phyloP scores from a whole-genome alignment of 352 stramenopile genomes.

The Pythium diclinum region DNA sequence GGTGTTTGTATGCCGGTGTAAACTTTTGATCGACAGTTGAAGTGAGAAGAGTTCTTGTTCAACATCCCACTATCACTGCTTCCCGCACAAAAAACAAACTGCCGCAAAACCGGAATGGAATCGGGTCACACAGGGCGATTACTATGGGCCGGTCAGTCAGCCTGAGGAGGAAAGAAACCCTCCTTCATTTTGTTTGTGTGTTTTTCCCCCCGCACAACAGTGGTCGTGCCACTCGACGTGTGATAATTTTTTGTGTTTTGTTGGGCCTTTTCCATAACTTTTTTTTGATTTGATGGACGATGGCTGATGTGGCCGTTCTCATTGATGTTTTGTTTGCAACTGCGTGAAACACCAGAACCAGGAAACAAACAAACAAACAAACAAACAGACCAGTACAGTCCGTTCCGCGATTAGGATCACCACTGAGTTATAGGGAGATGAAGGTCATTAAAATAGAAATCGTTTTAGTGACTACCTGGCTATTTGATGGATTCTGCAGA shows the following conservation, averaged over 20 bases:
- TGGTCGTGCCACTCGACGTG: no score
- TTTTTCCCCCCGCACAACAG: no score
- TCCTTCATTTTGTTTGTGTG: no score
- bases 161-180: no score
- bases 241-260: no score
- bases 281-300: neutral
- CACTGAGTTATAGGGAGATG: neutral
- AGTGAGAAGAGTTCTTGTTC: conserved; percentile 1
- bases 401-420: neutral
- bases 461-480: neutral
- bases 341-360: neutral
- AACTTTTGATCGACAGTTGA: conserved; percentile 1
- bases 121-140: neutral
- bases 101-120: neutral
- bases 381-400: neutral
- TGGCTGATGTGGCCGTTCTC: neutral
- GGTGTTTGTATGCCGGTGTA: neutral
- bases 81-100: conserved; percentile 5
- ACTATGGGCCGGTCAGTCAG: neutral
- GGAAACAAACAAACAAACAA: no score
- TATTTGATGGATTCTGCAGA: no score
- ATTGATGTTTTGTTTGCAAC: neutral
- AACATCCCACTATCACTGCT: conserved; percentile 6
- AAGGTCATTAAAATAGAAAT: neutral
- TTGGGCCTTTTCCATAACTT: no score